Conservation (phyloP, 2,329 filamentous ascomycete genomes). For the Colletotrichum falcatum region DNA sequence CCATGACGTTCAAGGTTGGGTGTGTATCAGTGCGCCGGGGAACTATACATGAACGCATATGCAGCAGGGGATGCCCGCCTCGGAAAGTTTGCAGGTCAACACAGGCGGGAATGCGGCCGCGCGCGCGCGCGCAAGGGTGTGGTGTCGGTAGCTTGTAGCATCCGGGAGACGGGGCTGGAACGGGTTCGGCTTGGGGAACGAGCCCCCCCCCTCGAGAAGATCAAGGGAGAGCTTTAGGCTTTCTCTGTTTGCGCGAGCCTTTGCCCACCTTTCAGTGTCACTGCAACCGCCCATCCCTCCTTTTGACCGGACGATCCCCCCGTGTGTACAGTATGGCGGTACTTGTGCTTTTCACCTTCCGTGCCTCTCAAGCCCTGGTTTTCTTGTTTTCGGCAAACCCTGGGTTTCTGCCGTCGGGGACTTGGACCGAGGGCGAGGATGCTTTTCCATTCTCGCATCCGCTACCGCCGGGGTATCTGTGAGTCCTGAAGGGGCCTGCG, state of each 20-base stretch:
- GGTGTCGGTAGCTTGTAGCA: conserved; percentile 1
- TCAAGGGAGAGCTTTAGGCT: neutral
- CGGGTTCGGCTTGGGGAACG: neutral
- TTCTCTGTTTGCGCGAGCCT: neutral
- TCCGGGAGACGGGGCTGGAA: neutral
- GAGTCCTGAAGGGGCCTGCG: no score
- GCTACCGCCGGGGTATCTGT: no score
- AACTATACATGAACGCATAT: conserved; percentile 29
- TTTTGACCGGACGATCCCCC: no score
- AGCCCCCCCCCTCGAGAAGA: neutral
- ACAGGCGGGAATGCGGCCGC: conserved; percentile 28
- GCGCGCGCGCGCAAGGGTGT: no score
- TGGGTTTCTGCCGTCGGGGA: conserved; percentile 5
- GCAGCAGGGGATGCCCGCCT: conserved; percentile 15
- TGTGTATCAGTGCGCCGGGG: conserved; percentile 24
- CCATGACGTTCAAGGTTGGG: conserved; percentile 5
- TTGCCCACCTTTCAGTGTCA: neutral
- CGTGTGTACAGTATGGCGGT: no score
- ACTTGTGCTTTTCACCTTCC: conserved; percentile 8
- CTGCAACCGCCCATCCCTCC: neutral
- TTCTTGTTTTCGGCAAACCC: conserved; percentile 2
- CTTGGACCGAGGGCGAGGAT: neutral
- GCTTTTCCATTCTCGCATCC: no score
- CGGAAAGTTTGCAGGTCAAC: conserved; percentile 6
- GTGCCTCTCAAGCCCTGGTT: neutral